Percentiles rank a stretch among this genome's conserved stretches.
These are phyloP conservation scores for Flaveria floridana DNA, from an alignment of 140 eudicot species.

Conservation along the genomic window DNA sequence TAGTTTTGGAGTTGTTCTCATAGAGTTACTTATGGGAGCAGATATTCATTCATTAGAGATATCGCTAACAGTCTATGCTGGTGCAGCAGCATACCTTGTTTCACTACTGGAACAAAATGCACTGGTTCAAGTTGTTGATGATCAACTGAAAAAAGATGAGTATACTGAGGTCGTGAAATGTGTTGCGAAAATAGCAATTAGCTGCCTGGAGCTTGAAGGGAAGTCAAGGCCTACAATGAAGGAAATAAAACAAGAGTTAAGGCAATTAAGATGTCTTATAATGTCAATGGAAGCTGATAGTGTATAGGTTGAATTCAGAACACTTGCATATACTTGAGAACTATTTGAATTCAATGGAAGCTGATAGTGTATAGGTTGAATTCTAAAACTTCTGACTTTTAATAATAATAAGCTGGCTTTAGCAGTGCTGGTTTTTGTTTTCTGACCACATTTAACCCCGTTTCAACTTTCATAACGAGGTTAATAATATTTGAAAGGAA, in stretches of 20 bases:
- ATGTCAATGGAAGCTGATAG: neutral
- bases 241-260: conserved; percentile 23
- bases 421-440: too few relatives aligned
- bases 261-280: conserved; percentile 13
- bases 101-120: conserved; percentile 2
- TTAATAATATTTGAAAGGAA: too few relatives aligned
- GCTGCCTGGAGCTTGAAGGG: conserved; percentile 32
- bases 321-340: neutral
- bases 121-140: conserved; percentile 30
- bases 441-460: too few relatives aligned
- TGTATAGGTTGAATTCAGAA: conserved; percentile 3
- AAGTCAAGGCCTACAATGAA: conserved; percentile 31
- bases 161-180: conserved; percentile 22
- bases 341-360: too few relatives aligned
- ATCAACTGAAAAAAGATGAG: conserved; percentile 14
- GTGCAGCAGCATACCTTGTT: conserved; percentile 25
- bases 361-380: too few relatives aligned
- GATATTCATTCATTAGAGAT: conserved; percentile 24
- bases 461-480: too few relatives aligned
- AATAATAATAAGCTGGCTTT: too few relatives aligned
- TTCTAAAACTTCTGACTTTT: too few relatives aligned
- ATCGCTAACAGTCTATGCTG: neutral
- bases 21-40: conserved; percentile 29
- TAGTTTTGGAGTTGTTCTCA: conserved; percentile 36
- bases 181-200: conserved; percentile 28